Evolutionary conservation across 2,329 filamentous ascomycete genomes (phyloP).

Genomic region (Pseudocercospora vitis): DNA sequence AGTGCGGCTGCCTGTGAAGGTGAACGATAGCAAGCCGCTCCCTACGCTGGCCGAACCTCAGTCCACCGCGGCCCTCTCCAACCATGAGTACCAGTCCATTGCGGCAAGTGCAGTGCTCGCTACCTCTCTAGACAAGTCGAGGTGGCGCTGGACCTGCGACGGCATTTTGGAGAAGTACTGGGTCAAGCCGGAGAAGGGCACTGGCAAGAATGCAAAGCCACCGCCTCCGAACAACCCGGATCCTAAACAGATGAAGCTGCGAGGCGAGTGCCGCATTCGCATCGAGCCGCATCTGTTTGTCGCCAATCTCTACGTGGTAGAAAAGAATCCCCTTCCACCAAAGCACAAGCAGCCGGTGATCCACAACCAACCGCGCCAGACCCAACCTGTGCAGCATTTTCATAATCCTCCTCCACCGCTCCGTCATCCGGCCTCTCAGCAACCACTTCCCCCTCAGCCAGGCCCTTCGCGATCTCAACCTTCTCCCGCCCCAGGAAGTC

Average conservation of each 20-base stretch:
- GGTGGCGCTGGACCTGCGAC: constrained; percentile 69
- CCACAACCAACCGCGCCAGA: constrained; percentile 23
- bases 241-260: constrained; percentile 47
- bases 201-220: constrained; percentile 62
- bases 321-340: constrained; percentile 51
- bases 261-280: constrained; percentile 71
- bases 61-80: constrained; percentile 60
- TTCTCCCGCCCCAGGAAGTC: constrained; percentile 9
- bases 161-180: constrained; percentile 73
- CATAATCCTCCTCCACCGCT: constrained; percentile 27
- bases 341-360: constrained; percentile 23
- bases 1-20: constrained; percentile 57
- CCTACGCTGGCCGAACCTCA: constrained; percentile 70
- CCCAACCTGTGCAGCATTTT: constrained; percentile 24
- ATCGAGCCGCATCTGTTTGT: constrained; percentile 80
- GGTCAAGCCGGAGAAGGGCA: constrained; percentile 70
- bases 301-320: constrained; percentile 70
- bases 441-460: constrained; percentile 14
- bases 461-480: constrained; percentile 11
- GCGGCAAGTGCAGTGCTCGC: constrained; percentile 73
- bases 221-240: constrained; percentile 47
- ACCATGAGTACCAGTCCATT: constrained; percentile 70
- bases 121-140: constrained; percentile 71
- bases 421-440: constrained; percentile 15
- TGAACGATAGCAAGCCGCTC: constrained; percentile 66